Percentiles rank a stretch among this genome's conserved stretches.
These are phyloP conservation scores for Leishmania amazonensis DNA, from an alignment of 208 protist species.

Conservation along the genomic window DNA sequence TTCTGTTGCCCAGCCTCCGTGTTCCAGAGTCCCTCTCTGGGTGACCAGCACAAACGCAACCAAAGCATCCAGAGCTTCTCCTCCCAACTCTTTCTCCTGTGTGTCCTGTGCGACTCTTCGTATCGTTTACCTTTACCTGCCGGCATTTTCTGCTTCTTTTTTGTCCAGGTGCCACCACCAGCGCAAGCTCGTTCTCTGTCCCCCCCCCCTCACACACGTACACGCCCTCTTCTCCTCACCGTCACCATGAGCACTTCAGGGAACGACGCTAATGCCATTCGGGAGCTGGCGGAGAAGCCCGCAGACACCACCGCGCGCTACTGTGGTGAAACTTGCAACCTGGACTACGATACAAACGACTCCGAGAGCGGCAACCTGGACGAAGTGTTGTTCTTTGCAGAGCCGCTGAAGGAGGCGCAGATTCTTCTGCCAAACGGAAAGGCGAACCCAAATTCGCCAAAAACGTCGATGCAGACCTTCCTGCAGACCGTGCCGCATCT, in stretches of 20 bases:
- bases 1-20: not conserved
- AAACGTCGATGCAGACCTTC: conserved; percentile 57
- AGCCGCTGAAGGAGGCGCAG: conserved; percentile 32
- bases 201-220: no score
- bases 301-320: not conserved
- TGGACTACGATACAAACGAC: conserved; percentile 21
- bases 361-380: conserved; percentile 20
- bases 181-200: not conserved
- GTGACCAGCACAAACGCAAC: not conserved
- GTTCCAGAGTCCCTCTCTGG: not conserved
- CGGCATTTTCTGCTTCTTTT: not conserved
- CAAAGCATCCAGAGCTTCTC: not conserved
- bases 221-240: not conserved
- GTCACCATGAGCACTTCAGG: not conserved
- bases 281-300: conserved; percentile 6
- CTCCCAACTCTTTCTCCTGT: not conserved
- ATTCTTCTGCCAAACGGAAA: conserved; percentile 15
- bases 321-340: not conserved
- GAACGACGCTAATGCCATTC: not conserved
- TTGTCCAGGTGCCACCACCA: not conserved
- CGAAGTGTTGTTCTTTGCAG: conserved; percentile 24
- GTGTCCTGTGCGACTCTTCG: not conserved
- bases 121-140: not conserved
- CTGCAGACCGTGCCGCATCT: conserved; percentile 78
- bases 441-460: conserved; percentile 8